phyloP scores from a whole-genome alignment of 257 asterid genomes.

The Nicotiana knightiana region DNA sequence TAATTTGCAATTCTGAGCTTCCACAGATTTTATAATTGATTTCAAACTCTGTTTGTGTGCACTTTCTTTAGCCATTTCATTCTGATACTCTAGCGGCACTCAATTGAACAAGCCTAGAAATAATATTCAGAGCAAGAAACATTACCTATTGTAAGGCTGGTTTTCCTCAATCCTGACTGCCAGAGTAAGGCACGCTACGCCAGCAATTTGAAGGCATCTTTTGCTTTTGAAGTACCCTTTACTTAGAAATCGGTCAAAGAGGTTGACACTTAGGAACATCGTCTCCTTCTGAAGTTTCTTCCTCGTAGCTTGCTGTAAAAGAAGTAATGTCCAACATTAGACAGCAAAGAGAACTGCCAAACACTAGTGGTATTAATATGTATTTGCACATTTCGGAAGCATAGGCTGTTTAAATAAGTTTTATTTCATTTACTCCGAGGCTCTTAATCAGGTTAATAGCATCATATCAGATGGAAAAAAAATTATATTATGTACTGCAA shows the following conservation, averaged over 20 bases:
- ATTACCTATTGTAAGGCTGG: conserved; percentile 79
- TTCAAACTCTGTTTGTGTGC: neutral
- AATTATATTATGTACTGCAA: neutral
- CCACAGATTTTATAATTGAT: neutral
- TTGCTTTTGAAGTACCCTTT: conserved; percentile 70
- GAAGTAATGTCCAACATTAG: neutral
- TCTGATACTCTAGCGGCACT: neutral
- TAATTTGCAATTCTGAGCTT: neutral
- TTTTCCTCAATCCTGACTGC: conserved; percentile 97
- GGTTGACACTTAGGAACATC: conserved; percentile 76
- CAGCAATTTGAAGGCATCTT: conserved; percentile 75
- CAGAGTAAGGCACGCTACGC: conserved; percentile 84
- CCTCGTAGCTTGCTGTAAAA: conserved; percentile 60
- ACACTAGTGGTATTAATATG: neutral
- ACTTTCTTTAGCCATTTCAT: neutral
- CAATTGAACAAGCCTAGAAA: neutral
- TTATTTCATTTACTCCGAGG: neutral
- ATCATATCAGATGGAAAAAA: no score
- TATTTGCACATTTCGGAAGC: neutral
- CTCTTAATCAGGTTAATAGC: no score
- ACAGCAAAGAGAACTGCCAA: neutral
- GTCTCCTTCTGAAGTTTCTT: conserved; percentile 78
- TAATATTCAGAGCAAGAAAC: neutral
- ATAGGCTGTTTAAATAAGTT: neutral
- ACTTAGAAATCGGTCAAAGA: conserved; percentile 79